phyloP scores from a whole-genome alignment of 2,329 filamentous ascomycete species.

The Phialophora macrospora region DNA sequence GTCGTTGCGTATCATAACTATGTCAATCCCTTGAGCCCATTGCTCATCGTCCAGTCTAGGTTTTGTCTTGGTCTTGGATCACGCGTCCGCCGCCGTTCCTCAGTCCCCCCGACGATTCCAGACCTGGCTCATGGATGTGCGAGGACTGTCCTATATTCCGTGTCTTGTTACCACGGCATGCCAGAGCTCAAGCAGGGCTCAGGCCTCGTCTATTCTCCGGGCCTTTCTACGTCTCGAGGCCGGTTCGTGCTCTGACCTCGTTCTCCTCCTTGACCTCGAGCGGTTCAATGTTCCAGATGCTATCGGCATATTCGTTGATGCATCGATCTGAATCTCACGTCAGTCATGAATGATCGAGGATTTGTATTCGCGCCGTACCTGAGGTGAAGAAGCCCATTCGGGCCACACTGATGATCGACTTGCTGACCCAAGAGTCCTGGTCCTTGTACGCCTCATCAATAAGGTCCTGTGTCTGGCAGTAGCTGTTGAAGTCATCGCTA shows the following conservation, averaged over 20 bases:
- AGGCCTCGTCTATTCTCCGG: not conserved
- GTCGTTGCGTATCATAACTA: not conserved
- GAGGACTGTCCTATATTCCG: not conserved
- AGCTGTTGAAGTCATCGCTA: conserved; percentile 95
- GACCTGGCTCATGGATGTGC: not conserved
- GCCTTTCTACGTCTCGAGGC: conserved; percentile 32
- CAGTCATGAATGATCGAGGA: conserved; percentile 2
- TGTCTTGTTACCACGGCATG: not conserved
- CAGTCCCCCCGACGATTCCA: not conserved
- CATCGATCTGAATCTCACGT: conserved; percentile 68
- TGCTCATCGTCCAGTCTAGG: not conserved
- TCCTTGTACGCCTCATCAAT: conserved; percentile 92
- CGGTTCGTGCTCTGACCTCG: conserved; percentile 36
- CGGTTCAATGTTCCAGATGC: conserved; percentile 96
- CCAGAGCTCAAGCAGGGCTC: not conserved
- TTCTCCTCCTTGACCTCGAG: conserved; percentile 55
- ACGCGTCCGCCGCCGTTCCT: not conserved
- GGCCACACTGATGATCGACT: conserved; percentile 84
- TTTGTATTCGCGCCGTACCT: conserved; percentile 20
- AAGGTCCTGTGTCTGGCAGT: conserved; percentile 85
- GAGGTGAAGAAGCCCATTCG: conserved; percentile 98
- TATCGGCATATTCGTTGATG: conserved; percentile 96
- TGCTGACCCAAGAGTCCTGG: conserved; percentile 89
- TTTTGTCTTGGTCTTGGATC: conserved; percentile 6
- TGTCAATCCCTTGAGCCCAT: not conserved